Conservation (phyloP, 2,329 filamentous ascomycete genomes). For the Xylariaceae sp. region DNA sequence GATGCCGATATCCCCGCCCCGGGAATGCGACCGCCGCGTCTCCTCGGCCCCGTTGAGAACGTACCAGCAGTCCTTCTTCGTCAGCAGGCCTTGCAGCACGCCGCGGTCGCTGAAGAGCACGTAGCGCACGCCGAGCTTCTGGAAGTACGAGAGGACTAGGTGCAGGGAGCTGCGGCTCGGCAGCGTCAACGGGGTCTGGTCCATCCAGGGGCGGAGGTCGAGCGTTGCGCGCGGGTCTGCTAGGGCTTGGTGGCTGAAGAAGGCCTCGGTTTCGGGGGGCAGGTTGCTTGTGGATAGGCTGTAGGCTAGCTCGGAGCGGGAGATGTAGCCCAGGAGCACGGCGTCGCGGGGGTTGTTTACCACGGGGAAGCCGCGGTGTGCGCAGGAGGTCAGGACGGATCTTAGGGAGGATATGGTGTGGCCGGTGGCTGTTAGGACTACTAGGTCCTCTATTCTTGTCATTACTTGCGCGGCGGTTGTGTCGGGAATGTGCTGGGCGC, state of each 20-base stretch:
- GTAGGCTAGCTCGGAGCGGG: slow-evolving; percentile 80
- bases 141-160: slow-evolving; percentile 88
- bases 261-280: slow-evolving; percentile 68
- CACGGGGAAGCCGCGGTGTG: slow-evolving; percentile 88
- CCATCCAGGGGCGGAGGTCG: slow-evolving; percentile 96
- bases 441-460: slow-evolving; percentile 86
- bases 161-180: slow-evolving; percentile 72
- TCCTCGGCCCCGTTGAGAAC: slow-evolving; percentile 76
- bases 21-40: slow-evolving; percentile 44
- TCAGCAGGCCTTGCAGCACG: slow-evolving; percentile 76
- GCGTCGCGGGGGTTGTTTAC: slow-evolving; percentile 74
- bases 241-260: slow-evolving; percentile 79
- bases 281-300: slow-evolving; percentile 66
- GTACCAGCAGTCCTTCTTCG: slow-evolving; percentile 97
- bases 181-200: slow-evolving; percentile 92
- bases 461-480: slow-evolving; percentile 84
- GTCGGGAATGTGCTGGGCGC: slow-evolving; percentile 58
- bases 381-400: slow-evolving; percentile 65
- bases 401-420: slow-evolving; percentile 78
- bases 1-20: slow-evolving; percentile 30
- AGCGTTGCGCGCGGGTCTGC: slow-evolving; percentile 73
- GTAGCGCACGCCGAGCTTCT: slow-evolving; percentile 87
- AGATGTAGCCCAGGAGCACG: slow-evolving; percentile 87
- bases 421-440: slow-evolving; percentile 79
- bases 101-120: slow-evolving; percentile 83